Evolutionary conservation across 2,329 filamentous ascomycete species (phyloP), one percentile per base, ranked within the genome.

Genomic region (Mollisia scopiformis): DNA sequence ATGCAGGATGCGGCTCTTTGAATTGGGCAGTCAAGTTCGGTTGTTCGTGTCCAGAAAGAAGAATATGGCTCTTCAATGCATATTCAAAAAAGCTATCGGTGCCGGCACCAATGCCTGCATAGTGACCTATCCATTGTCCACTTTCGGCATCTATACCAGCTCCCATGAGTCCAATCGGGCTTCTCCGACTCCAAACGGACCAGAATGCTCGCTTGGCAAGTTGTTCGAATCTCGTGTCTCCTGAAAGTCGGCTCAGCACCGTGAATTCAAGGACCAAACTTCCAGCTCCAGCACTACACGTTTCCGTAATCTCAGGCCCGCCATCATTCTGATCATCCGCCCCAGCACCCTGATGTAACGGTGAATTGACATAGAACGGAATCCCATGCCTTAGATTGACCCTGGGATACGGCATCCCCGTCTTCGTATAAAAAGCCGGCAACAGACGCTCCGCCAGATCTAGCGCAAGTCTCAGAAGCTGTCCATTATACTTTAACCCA

Each of bases 11-110:
- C n/a, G 54, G 60, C 27, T 72, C 65, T 46, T 63, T 62, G 27
- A 64, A 63, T 10, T 70, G 63, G 37, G 63, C 59, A 2, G 73
- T 73, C 66, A 77, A 70, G 64, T 88, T 88, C 2, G 84, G 84
- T 62, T 82, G 74, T 14, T 81, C 82, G 60, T 90, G 86, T 1
- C 92, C 91, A 2, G 94, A 97, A 23, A 98, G 85, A 25, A 99
- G 78, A 62, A 99, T 91, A 72, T 97, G 88, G 19, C 93, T 93
- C 77, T 99, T 99, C 70, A 98, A 84, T 3, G 95, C 93, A 76
- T 99, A 99, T 77, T 99, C 95, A 72, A 97, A 98, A 78, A 99
- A 99, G 77, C 93, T 97, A 78, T 99, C 95, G 71, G 97, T 92
- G 39, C 95, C 95, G 7, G 95, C 95, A 53, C 95, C 95, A 68